Evolutionary conservation across 1,284 basidiomycete genomes (phyloP).

Genomic region (Ustilago crameri): DNA sequence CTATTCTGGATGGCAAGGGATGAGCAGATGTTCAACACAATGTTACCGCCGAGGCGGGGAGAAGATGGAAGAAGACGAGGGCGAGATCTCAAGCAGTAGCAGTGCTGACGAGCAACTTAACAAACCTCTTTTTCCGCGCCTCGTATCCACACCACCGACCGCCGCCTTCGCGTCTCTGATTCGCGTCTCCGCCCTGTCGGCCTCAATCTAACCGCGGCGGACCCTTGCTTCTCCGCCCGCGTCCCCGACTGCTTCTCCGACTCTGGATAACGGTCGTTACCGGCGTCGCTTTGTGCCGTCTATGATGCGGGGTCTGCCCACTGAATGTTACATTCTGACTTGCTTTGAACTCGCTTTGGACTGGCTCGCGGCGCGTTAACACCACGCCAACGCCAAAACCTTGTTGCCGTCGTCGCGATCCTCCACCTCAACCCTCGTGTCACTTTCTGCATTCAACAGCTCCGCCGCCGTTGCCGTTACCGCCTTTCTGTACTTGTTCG

Average conservation of each 20-base stretch:
- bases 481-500: not conserved
- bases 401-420: conserved; percentile 12
- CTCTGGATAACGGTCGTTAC: not conserved
- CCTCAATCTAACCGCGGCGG: not conserved
- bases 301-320: not conserved
- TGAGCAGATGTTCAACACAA: too few relatives aligned
- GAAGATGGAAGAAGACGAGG: too few relatives aligned
- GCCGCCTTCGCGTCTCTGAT: not conserved
- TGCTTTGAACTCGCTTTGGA: not conserved
- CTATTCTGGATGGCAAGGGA: too few relatives aligned
- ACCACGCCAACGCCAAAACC: conserved; percentile 11
- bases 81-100: not conserved
- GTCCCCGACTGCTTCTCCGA: too few relatives aligned
- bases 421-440: conserved; percentile 9
- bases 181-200: not conserved
- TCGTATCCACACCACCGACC: not conserved
- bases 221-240: not conserved
- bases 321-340: conserved; percentile 11
- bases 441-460: not conserved
- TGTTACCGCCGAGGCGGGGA: too few relatives aligned
- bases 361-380: not conserved
- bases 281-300: not conserved
- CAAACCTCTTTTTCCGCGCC: not conserved
- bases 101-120: not conserved
- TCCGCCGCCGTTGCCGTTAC: not conserved